Evolutionary conservation across 768 basidiomycete genomes (phyloP).

Genomic region (Cyclocybe cylindracea): DNA sequence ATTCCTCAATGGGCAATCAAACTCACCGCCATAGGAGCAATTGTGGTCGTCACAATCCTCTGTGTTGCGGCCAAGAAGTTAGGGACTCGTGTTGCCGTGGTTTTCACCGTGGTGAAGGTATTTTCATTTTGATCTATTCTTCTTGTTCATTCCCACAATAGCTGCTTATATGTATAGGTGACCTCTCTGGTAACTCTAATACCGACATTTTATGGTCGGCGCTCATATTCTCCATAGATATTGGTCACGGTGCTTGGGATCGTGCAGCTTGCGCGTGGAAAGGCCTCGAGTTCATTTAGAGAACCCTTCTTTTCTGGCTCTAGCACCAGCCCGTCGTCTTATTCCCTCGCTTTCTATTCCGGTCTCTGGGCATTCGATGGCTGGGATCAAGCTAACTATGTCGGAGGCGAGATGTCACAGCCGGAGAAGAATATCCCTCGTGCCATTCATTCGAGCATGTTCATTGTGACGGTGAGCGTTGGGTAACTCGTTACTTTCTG

Average conservation of each 20-base stretch:
- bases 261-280: slow-evolving; percentile 71
- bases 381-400: slow-evolving; percentile 93
- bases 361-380: slow-evolving; percentile 96
- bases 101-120: slow-evolving; percentile 90
- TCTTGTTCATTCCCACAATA: neutral
- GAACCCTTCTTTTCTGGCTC: slow-evolving; percentile 73
- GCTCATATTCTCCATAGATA: slow-evolving; percentile 38
- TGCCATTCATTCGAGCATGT: slow-evolving; percentile 91
- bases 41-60: slow-evolving; percentile 71
- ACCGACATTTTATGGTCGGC: neutral
- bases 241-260: slow-evolving; percentile 79
- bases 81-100: slow-evolving; percentile 79
- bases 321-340: slow-evolving; percentile 77
- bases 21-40: slow-evolving; percentile 74
- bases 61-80: slow-evolving; percentile 78
- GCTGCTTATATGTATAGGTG: slow-evolving; percentile 38
- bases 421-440: slow-evolving; percentile 86
- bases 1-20: slow-evolving; percentile 94
- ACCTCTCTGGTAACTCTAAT: slow-evolving; percentile 57
- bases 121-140: slow-evolving; percentile 6
- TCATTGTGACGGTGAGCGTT: slow-evolving; percentile 65
- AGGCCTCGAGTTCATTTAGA: slow-evolving; percentile 65
- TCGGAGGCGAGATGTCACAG: slow-evolving; percentile 84
- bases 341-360: slow-evolving; percentile 93
- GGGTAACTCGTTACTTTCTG: neutral